Evolutionary conservation across 192 early-diverging fungal species (phyloP), one percentile per base, ranked within the genome.

Genomic region (Gryganskiella cystojenkinii): DNA sequence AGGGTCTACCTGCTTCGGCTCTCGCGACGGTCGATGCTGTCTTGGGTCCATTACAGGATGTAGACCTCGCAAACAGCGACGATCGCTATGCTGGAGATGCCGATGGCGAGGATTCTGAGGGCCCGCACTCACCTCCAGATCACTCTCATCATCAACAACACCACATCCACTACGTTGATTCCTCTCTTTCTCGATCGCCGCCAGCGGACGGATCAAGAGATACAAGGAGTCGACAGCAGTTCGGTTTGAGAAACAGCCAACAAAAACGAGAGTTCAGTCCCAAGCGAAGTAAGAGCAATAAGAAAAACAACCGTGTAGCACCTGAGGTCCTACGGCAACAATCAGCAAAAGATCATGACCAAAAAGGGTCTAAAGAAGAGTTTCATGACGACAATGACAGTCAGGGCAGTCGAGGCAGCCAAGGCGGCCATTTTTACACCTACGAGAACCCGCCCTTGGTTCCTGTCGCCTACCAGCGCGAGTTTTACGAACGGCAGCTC

Each of bases 1-100:
- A 64, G 15, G 61, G 61, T 3, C 61, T 64, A 5, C 49, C 61
- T 3, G 34, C 46, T 7, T 64, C 61, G 6, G 35, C 49, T 15
- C 15, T 64, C 1, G 49, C 49, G n/a, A 64, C 61, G 0, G 61
- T 64, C 20, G 61, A 64, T 4, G 61, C 49, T 3, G 49, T 64
- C 6, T 31, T 64, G 11, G 49, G 47, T 17, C 45, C 10, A 42
- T 40, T 40, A 31, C 45, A 11, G 17, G 52, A 53, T 15, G 11
- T 27, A 28, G 52, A 40, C 0, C 27, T 33, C 4, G 17, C 4
- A 0, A 31, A 8, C 27, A 28, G 46, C 10, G 28, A 52, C 40
- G 61, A 51, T 7, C 24, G 24, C 22, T 22, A 19, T 13, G 30
- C 33, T 3, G 49, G 52, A 14, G 47, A 4, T 10, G 3, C 42